phyloP scores from a whole-genome alignment of 2,329 filamentous ascomycete species.

The Pseudogymnoascus pannorum region DNA sequence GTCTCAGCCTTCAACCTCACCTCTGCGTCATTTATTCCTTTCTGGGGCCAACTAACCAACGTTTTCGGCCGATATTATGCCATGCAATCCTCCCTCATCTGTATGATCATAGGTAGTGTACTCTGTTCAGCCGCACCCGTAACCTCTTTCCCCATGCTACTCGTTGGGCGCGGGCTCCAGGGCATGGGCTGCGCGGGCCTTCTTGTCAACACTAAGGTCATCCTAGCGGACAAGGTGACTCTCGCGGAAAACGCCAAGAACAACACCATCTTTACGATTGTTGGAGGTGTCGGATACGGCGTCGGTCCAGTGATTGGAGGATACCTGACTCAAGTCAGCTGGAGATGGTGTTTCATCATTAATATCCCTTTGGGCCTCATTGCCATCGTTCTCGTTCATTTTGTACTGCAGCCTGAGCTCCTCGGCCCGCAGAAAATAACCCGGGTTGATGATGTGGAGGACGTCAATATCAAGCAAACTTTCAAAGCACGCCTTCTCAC shows the following conservation, averaged over 20 bases:
- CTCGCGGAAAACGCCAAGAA: constrained; percentile 55
- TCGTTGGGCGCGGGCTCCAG: constrained; percentile 57
- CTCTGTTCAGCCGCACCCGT: constrained; percentile 52
- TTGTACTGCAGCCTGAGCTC: constrained; percentile 52
- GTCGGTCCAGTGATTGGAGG: constrained; percentile 54
- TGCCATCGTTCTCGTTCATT: constrained; percentile 45
- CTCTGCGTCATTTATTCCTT: constrained; percentile 58
- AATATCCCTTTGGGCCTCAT: constrained; percentile 49
- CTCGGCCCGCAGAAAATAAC: constrained; percentile 39
- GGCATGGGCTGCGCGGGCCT: constrained; percentile 56
- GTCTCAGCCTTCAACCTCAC: constrained; percentile 62
- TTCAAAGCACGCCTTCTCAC: constrained; percentile 40
- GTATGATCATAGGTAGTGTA: constrained; percentile 53
- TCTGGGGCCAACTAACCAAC: constrained; percentile 57
- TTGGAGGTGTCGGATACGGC: constrained; percentile 52
- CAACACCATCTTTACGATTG: constrained; percentile 53
- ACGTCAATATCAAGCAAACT: constrained; percentile 24
- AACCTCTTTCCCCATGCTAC: constrained; percentile 48
- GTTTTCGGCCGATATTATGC: constrained; percentile 55
- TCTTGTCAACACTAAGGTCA: constrained; percentile 51
- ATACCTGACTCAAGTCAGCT: constrained; percentile 46
- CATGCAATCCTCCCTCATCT: constrained; percentile 48
- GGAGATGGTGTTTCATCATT: constrained; percentile 62
- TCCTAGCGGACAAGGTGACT: constrained; percentile 59
- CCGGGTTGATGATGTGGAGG: constrained; percentile 39